phyloP scores from a whole-genome alignment of 1,139 yeast species.

The Magnusiomyces starmeri region DNA sequence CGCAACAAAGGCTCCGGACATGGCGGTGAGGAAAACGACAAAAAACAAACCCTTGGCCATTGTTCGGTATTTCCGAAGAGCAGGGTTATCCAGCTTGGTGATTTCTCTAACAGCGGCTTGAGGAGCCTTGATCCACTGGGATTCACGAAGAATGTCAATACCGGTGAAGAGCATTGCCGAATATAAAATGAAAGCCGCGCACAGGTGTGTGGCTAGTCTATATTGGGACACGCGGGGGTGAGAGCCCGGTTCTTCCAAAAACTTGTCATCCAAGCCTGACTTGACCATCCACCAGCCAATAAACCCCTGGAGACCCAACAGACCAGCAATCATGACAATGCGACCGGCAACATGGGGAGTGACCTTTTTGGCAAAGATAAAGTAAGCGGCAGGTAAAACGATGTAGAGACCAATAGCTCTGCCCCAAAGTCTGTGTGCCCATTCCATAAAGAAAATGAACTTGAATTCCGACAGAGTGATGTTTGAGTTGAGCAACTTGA shows the following conservation, averaged over 20 bases:
- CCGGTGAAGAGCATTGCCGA: constrained; percentile 90
- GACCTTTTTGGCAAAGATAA: constrained; percentile 60
- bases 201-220: constrained; percentile 86
- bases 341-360: constrained; percentile 62
- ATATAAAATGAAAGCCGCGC: constrained; percentile 85
- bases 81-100: constrained; percentile 51
- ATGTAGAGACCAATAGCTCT: constrained; percentile 81
- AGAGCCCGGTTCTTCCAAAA: constrained; percentile 70
- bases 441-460: constrained; percentile 93
- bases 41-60: constrained; percentile 51
- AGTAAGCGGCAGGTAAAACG: constrained; percentile 78
- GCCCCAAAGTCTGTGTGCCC: constrained; percentile 93
- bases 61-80: constrained; percentile 49
- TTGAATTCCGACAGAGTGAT: constrained; percentile 90
- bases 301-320: constrained; percentile 88
- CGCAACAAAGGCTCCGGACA: constrained; percentile 98
- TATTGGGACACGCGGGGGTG: constrained; percentile 94
- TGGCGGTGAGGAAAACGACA: constrained; percentile 77
- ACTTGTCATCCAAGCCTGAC: constrained; percentile 83
- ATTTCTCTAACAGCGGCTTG: constrained; percentile 43
- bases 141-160: constrained; percentile 70
- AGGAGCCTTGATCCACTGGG: constrained; percentile 60
- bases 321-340: constrained; percentile 61
- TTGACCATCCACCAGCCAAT: constrained; percentile 99
- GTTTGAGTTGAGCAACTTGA: constrained; percentile 78